Evolutionary conservation across 2,329 filamentous ascomycete genomes (phyloP), one percentile per base, ranked within the genome.

Genomic region (Coleophoma crateriformis): DNA sequence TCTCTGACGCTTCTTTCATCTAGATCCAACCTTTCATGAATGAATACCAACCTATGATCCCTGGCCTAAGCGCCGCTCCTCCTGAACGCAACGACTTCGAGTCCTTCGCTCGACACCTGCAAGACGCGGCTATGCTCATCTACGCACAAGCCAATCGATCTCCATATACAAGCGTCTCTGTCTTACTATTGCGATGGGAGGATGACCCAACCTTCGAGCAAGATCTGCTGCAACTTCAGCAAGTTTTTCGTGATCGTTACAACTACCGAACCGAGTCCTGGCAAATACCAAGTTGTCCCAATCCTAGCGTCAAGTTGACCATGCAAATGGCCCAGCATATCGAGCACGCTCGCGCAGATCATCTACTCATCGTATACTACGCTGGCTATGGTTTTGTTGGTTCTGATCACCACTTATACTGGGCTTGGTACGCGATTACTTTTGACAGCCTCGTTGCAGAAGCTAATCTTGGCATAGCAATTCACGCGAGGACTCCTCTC

Each of bases 111-210:
- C 76, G 81, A 43, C 82, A 85, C 68, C 74, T 85, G 41, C 82
- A 85, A 62, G 82, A 85, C 74, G 82, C 81, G 45, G 81, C 82
- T 55, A 83, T 84, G 76, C 71, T 83, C 59, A 83, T 85, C 57
- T 79, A 83, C 62, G 75, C 78, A 54, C 81, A 84, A 66, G 79
- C 78, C 42, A 78, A 83, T 60, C 75, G 73, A 50, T 72, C 74
- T 3, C 74, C 75, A 20, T 83, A 85, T 56, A 73, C 69, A 15
- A 75, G 74, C 49, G 80, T 81, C 13, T 83, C 80, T 4, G 81
- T 82, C 11, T 66, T 85, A 33, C 65, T 85, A 45, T 58, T 85
- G 51, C 73, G 77, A 49, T 85, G 82, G 82, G 79, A 84, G 55
- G 80, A 82, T 48, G 80, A 85, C 56, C 66, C 66, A 39, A 70